Conservation (phyloP, 106 monocot genomes). For the Apostasia ramifera region DNA sequence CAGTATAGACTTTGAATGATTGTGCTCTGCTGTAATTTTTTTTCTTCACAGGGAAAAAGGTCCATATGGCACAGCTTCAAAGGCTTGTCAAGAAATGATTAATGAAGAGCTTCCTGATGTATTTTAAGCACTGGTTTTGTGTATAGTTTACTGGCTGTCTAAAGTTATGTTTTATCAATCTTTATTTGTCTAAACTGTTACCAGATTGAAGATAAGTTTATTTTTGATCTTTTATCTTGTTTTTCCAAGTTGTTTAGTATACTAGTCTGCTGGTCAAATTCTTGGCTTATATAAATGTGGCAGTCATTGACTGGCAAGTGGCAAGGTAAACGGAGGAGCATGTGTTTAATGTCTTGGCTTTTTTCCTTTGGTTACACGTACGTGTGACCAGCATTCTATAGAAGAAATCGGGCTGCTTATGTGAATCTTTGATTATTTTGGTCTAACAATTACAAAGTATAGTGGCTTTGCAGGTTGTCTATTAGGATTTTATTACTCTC, state of each 20-base stretch:
- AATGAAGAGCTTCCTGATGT: not conserved
- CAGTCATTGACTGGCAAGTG: not conserved
- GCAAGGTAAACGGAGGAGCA: not conserved
- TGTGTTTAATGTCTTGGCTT: slow-evolving; percentile 2
- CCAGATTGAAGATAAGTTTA: not conserved
- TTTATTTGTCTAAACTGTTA: not conserved
- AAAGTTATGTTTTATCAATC: slow-evolving; percentile 4
- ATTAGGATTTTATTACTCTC: not conserved
- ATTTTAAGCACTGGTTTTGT: not conserved
- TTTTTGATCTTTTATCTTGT: not conserved
- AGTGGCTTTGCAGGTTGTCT: not conserved
- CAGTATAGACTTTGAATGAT: not conserved
- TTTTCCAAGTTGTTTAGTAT: not conserved
- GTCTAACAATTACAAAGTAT: not conserved
- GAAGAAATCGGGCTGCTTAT: slow-evolving; percentile 1
- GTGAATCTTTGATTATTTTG: not conserved
- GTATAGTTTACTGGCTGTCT: not conserved
- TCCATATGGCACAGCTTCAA: not conserved
- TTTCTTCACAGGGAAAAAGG: not conserved
- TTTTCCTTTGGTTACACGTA: not conserved
- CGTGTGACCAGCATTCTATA: not conserved
- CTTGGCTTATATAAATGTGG: too few relatives aligned
- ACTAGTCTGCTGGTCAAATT: not conserved
- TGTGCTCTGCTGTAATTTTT: not conserved
- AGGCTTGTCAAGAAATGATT: not conserved